Base-by-base conservation (phyloP, 352 stramenopile species). In the Phytopythium vexans region DNA sequence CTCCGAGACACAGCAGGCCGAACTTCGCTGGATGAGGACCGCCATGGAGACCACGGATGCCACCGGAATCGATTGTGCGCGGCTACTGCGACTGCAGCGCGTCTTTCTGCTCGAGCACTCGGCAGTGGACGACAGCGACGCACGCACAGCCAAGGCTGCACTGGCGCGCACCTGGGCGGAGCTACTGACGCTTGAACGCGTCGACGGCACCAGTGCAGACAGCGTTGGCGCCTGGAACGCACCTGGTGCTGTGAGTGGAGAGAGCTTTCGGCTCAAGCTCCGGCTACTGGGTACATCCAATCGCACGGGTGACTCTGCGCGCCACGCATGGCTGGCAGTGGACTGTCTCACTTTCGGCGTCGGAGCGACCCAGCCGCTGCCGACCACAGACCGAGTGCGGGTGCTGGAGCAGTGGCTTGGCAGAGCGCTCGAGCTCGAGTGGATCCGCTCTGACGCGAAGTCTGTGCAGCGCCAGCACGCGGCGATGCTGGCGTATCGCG, bases 381-480 rank as follows among this genome's bases (percentile, higher is more conserved):
- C 21, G 21, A 27, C 21, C 2, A 2, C 21, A 27, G 21, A 27
- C 21, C 21, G 21, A 27, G 21, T 27, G 21, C 21, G 2, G 21
- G 21, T 2, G 21, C 21, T 27, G 21, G 21, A 27, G n/a, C 48
- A 60, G 34, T 81, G 76, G 35, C 60, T 87, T 46, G 54, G 66
- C 1, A 38, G 76, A 8, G 63, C 70, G 7, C 52, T 87, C 2
- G 67, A 81, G 35, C 41, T 85, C 7, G 49, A 54, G 41, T 87
- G 73, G 76, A 56, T 83, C 12, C 60, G 76, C 3, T 37, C 59
- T 6, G 71, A 87, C 38, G 66, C 77, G 12, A 48, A 60, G 21
- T 43, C 64, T 12, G 68, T 87, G 33, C 66, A 82, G 15, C 31
- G 49, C 12, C 66, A 87, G 15, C 79, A 82, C 35, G 68, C 72